These are phyloP conservation scores for Tremellales sp. DNA, from an alignment of 1,284 basidiomycete species.

Conservation along the genomic window DNA sequence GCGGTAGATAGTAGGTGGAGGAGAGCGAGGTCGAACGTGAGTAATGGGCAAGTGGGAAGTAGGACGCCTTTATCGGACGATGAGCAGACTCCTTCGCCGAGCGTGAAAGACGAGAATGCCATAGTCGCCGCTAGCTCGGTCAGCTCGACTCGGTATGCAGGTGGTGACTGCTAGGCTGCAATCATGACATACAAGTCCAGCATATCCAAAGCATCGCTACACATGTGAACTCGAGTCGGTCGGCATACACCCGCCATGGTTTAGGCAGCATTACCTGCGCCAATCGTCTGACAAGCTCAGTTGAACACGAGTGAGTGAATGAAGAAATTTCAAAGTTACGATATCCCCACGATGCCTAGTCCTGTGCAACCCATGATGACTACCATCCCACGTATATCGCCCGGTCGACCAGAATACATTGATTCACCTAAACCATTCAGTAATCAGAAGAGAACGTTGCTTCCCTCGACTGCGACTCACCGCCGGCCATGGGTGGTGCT, in stretches of 20 bases:
- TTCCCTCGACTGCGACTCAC: conserved; percentile 10
- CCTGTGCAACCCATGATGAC: conserved; percentile 22
- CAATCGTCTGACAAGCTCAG: not conserved
- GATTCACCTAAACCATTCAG: conserved; percentile 11
- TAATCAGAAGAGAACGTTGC: not conserved
- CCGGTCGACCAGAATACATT: conserved; percentile 19
- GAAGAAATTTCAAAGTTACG: conserved; percentile 12
- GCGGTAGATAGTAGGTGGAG: conserved; percentile 28
- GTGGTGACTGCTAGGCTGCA: too few relatives aligned
- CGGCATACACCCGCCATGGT: conserved; percentile 32
- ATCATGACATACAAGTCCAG: conserved; percentile 33
- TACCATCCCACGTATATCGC: conserved; percentile 26
- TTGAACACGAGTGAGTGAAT: not conserved
- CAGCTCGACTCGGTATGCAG: not conserved
- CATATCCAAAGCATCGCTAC: conserved; percentile 35
- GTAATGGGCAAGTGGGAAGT: conserved; percentile 30
- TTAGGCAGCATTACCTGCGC: conserved; percentile 13
- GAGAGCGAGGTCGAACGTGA: conserved; percentile 36
- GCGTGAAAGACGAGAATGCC: conserved; percentile 35
- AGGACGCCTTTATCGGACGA: conserved; percentile 8
- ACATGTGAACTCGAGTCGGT: conserved; percentile 34
- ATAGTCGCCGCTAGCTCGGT: conserved; percentile 31
- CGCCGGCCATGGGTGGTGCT: conserved; percentile 16
- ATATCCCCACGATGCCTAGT: conserved; percentile 15
- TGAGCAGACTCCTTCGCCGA: conserved; percentile 28